These are phyloP conservation scores for Claviceps purpurea DNA, from an alignment of 2,329 filamentous ascomycete species.

Conservation along the genomic window DNA sequence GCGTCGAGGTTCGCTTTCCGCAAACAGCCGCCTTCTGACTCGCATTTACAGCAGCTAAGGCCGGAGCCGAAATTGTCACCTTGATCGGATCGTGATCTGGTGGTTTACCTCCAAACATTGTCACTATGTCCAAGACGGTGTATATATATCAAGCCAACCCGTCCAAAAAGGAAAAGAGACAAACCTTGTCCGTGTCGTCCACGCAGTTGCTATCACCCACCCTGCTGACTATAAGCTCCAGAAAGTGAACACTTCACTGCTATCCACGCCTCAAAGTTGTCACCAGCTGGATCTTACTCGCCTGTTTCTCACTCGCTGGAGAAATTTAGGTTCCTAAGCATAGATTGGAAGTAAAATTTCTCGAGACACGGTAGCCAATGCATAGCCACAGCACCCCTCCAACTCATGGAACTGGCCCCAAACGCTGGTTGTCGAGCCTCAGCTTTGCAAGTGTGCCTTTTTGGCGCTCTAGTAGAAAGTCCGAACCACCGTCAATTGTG, in stretches of 20 bases:
- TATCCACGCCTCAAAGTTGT: neutral
- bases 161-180: neutral
- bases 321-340: neutral
- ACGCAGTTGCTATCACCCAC: neutral
- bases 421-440: neutral
- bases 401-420: neutral
- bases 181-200: neutral
- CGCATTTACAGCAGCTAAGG: neutral
- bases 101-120: too few relatives aligned
- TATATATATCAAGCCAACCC: neutral
- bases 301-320: neutral
- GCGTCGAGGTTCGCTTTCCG: neutral
- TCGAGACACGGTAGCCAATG: neutral
- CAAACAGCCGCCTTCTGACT: neutral
- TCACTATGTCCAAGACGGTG: neutral
- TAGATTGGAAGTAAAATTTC: neutral
- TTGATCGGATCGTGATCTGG: neutral
- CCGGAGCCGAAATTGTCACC: neutral
- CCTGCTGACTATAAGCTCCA: neutral
- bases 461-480: neutral
- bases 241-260: neutral
- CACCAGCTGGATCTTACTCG: too few relatives aligned
- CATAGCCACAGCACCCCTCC: neutral
- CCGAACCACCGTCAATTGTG: conserved; percentile 1
- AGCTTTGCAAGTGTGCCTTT: neutral